phyloP scores from a whole-genome alignment of 331 rosid species.

The Arachis monticola region DNA sequence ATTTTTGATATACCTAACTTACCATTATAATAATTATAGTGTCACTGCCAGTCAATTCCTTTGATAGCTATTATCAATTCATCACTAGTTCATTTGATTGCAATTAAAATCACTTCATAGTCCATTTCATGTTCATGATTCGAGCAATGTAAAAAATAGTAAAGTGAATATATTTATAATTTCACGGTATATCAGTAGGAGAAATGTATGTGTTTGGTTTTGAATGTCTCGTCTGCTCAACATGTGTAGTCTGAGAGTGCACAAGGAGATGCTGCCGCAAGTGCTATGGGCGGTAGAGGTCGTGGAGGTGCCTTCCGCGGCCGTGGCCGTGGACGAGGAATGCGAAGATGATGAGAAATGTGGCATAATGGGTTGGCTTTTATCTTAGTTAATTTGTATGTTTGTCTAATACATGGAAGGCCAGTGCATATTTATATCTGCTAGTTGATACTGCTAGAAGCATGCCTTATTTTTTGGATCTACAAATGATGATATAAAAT shows the following conservation, averaged over 20 bases:
- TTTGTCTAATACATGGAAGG: slow-evolving; percentile 28
- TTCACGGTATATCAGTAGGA: background rate
- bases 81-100: background rate
- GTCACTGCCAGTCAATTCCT: background rate
- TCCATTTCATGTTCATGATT: background rate
- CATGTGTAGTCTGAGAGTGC: slow-evolving; percentile 92
- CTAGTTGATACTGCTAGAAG: slow-evolving; percentile 31
- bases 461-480: slow-evolving; percentile 36
- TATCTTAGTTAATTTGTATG: slow-evolving; percentile 18
- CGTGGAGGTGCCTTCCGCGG: slow-evolving; percentile 94
- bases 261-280: slow-evolving; percentile 97
- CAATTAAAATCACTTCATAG: background rate
- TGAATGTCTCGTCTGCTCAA: slow-evolving; percentile 17
- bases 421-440: slow-evolving; percentile 23
- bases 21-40: background rate
- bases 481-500: slow-evolving; percentile 21
- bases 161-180: background rate
- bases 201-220: slow-evolving; percentile 7
- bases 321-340: slow-evolving; percentile 77
- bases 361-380: background rate
- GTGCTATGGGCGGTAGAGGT: slow-evolving; percentile 98
- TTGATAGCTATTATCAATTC: background rate
- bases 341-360: slow-evolving; percentile 69
- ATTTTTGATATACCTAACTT: background rate
- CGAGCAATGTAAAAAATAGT: background rate